Conservation (phyloP, 495 filamentous ascomycete genomes). For the Daldinia vernicosa region DNA sequence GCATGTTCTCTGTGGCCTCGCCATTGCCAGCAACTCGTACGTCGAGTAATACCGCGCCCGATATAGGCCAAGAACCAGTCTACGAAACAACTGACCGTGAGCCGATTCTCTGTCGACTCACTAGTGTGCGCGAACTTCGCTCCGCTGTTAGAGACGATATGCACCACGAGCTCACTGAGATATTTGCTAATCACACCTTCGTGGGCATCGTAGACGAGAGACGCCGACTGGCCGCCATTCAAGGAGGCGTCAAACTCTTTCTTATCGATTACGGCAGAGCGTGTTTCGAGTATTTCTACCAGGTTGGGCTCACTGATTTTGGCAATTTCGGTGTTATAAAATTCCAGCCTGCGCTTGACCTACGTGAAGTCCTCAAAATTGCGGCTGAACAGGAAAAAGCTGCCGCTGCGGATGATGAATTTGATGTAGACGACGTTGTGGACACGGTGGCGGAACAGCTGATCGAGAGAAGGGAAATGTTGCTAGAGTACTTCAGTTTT, state of each 20-base stretch:
- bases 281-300: slow-evolving; percentile 94
- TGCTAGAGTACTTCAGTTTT: slow-evolving; percentile 90
- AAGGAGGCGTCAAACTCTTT: slow-evolving; percentile 91
- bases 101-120: slow-evolving; percentile 70
- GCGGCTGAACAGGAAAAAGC: slow-evolving; percentile 75
- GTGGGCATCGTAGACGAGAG: slow-evolving; percentile 91
- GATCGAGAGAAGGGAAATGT: slow-evolving; percentile 81
- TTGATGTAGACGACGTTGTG: slow-evolving; percentile 73
- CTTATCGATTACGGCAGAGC: slow-evolving; percentile 93
- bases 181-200: slow-evolving; percentile 90
- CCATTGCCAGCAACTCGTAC: slow-evolving; percentile 26
- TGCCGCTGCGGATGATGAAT: slow-evolving; percentile 56
- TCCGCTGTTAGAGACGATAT: slow-evolving; percentile 81
- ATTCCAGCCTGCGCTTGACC: slow-evolving; percentile 77
- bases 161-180: slow-evolving; percentile 89
- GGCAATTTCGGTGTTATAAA: slow-evolving; percentile 90
- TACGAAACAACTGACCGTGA: slow-evolving; percentile 79
- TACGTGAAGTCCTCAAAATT: slow-evolving; percentile 74
- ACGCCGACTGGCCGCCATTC: slow-evolving; percentile 88
- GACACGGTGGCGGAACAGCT: slow-evolving; percentile 67
- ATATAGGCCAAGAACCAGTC: slow-evolving; percentile 59
- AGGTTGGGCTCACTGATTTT: slow-evolving; percentile 94
- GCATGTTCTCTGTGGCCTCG: slow-evolving; percentile 75
- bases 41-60: slow-evolving; percentile 38
- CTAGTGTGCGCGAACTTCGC: slow-evolving; percentile 84